Conservation (phyloP, 495 filamentous ascomycete species). For the Halenospora varia region DNA sequence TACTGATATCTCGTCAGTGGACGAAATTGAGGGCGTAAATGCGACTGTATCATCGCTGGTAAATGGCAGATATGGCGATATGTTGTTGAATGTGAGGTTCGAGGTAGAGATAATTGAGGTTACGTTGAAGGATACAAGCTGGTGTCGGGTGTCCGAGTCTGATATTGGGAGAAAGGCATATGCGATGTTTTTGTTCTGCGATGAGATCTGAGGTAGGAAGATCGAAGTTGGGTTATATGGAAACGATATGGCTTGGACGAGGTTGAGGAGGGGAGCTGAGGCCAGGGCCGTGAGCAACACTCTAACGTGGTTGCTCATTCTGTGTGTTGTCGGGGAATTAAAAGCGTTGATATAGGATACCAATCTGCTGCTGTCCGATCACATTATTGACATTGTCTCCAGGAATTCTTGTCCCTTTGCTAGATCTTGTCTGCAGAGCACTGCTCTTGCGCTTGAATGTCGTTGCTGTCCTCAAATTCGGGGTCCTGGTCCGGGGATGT, state of each 20-base stretch:
- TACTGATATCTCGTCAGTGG: slow-evolving; percentile 62
- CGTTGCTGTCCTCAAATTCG: background rate
- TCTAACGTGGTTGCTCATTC: slow-evolving; percentile 17
- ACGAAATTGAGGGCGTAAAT: slow-evolving; percentile 58
- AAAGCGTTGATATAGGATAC: background rate
- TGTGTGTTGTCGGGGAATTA: slow-evolving; percentile 14
- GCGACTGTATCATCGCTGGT: slow-evolving; percentile 30
- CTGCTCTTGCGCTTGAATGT: slow-evolving; percentile 5
- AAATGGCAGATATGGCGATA: slow-evolving; percentile 67
- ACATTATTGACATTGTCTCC: slow-evolving; percentile 10
- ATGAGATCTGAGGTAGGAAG: slow-evolving; percentile 54
- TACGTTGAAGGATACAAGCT: slow-evolving; percentile 59
- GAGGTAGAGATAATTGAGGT: slow-evolving; percentile 48
- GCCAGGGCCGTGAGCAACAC: slow-evolving; percentile 8
- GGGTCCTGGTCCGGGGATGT: background rate
- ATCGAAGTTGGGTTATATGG: slow-evolving; percentile 76
- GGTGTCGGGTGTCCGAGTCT: slow-evolving; percentile 31
- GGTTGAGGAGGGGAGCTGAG: background rate
- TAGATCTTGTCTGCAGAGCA: slow-evolving; percentile 4
- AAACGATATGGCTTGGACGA: slow-evolving; percentile 35
- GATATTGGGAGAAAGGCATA: slow-evolving; percentile 22
- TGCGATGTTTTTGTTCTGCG: slow-evolving; percentile 39
- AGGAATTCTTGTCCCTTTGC: background rate
- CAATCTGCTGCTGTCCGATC: background rate
- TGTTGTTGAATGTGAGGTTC: slow-evolving; percentile 47